Base-by-base conservation (phyloP, 2,329 filamentous ascomycete species). In the Neofusicoccum kwambonambiense region DNA sequence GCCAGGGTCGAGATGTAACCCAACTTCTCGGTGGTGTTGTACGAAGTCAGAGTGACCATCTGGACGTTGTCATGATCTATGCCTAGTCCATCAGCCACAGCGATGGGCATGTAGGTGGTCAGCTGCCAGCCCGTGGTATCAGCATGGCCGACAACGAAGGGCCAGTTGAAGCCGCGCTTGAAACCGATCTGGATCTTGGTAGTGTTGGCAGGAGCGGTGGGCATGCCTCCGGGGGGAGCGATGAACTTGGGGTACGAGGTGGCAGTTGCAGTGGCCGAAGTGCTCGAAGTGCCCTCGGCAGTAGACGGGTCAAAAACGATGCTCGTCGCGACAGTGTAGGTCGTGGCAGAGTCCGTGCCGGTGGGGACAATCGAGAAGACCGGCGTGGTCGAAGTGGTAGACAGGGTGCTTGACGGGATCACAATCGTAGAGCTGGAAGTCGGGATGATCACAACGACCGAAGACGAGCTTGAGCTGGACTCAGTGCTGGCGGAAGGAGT, bases 161-260 rank as follows among this genome's bases (percentile, higher is more conserved):
- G 80, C 77, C 95, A 99, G 80, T 96, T 94, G 70, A 96, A 84
- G 1, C 86, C 85, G 73, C 88, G 90, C 61, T 87, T 81, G 84
- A 98, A 97, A 39, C 91, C 95, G 68, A 98, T 84, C 75, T 97
- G 92, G 70, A 97, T 89, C 70, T 91, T 78, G 3, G 86, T 87
- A 0, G 86, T 87, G 69, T 91, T 90, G 3, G 82, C 78, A 0
- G 91, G 90, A 17, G 82, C 76, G 4, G 79, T 66, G 19, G 83
- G 81, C 56, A 85, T 82, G 35, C 85, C 85, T 64, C 85, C 83
- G 45, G 87, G 85, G 8, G 92, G 92, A 34, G 88, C 86, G 69
- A 97, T 93, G 49, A 91, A 85, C 71, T 87, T 87, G 37, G 63
- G 63, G 37, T 65, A 65, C 7, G 47, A 42, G 12, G 62, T 64